Evolutionary conservation across 768 basidiomycete species (phyloP), one percentile per base, ranked within the genome.

Genomic region (Tylopilus vinaceipallidus): DNA sequence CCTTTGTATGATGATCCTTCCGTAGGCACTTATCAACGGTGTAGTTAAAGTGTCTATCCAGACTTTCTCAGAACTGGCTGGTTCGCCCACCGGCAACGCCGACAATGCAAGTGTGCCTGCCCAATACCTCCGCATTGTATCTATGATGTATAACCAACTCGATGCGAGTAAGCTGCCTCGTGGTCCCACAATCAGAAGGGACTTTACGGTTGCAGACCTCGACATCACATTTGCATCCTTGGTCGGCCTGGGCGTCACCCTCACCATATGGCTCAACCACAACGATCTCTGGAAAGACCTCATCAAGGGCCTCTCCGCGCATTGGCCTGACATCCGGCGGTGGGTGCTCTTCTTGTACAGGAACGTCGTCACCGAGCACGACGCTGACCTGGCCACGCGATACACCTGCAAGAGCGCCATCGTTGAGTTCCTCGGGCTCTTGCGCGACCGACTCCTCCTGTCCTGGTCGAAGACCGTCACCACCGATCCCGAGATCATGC

Each of bases 301-400:
- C n/a, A 14, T 39, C 29, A 52, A 53, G 20, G 42, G 38, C 3
- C 54, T 66, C 16, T 45, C 37, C 17, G 12, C 39, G 12, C 54
- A 59, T 11, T 66, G 65, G 61, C 35, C 53, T 11, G 57, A 63
- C 26, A 57, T 68, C 26, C 64, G 66, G 16, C 53, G 46, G 1
- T 68, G 65, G 66, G 20, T 63, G 6, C 50, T 66, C 37, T 65
- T 55, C 47, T 12, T 67, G 4, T 54, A 65, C 38, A 26, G 32
- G 16, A 39, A 52, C 2, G 32, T 58, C 26, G 53, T 66, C 47
- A 23, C n/a, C 35, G 36, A 29, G 12, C 45, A 45, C 11, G 36
- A 53, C 12, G 7, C 56, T 23, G 44, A 46, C 32, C 26, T 49
- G 4, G 22, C 49, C 11, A 10, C 42, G n/a, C 63, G 64, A 14